Evolutionary conservation across 257 asterid genomes (phyloP).

Genomic region (Penstemon barbatus): DNA sequence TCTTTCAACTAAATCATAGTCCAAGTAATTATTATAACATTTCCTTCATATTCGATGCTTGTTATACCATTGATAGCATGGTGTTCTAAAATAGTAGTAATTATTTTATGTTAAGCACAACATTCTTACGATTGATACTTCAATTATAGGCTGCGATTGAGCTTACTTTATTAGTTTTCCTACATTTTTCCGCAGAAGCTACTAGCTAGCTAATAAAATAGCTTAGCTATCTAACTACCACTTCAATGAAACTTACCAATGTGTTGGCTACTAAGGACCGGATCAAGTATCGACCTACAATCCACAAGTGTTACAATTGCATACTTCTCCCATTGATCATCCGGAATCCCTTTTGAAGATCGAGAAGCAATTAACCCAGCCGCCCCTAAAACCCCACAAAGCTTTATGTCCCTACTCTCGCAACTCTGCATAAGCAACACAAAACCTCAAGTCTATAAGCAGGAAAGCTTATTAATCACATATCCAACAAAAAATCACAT

Average conservation of each 20-base stretch:
- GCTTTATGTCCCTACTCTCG: slow-evolving; percentile 47
- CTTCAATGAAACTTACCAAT: slow-evolving; percentile 44
- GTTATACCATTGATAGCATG: neutral
- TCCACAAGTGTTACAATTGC: slow-evolving; percentile 67
- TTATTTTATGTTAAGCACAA: too few species aligned
- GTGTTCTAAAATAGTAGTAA: too few species aligned
- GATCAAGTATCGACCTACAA: slow-evolving; percentile 85
- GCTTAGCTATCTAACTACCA: too few species aligned
- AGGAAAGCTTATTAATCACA: neutral
- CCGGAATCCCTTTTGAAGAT: slow-evolving; percentile 50
- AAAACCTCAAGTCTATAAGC: slow-evolving; percentile 10
- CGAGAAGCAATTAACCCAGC: slow-evolving; percentile 66
- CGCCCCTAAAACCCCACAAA: slow-evolving; percentile 60
- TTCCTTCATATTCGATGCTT: neutral
- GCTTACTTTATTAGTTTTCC: too few species aligned
- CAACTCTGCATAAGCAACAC: slow-evolving; percentile 56
- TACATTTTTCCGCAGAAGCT: too few species aligned
- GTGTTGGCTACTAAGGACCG: slow-evolving; percentile 54
- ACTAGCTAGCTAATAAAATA: too few species aligned
- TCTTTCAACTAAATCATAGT: too few species aligned
- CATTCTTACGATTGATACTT: too few species aligned
- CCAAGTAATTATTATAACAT: neutral
- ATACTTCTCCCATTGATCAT: slow-evolving; percentile 66
- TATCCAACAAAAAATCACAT: neutral
- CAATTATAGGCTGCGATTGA: too few species aligned